Evolutionary conservation across 768 basidiomycete genomes (phyloP), one percentile per base, ranked within the genome.

Genomic region (Termitomyces sp.): DNA sequence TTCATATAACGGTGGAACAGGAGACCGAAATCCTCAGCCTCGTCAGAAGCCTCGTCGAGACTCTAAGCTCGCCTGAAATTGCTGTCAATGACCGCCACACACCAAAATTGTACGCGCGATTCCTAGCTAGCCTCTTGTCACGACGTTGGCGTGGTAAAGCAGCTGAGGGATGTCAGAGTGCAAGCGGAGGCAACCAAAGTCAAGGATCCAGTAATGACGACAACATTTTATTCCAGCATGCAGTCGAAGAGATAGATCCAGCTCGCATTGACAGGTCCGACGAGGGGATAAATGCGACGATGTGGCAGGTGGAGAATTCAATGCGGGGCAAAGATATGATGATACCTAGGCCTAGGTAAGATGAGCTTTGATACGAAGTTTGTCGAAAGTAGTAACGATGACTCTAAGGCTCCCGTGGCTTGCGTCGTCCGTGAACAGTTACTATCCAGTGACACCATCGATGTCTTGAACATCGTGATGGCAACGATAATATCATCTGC

Each of bases 281-380:
- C n/a, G 86, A 83, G 49, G 81, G 87, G 49, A 81, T 85, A 71
- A 76, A 88, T 62, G 89, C 89, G 0, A 83, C 88, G 17, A 87
- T 92, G 86, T 80, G 84, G 53, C 85, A 84, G 36, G 76, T 92
- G 61, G 86, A 88, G 63, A 88, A 86, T 55, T 84, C 84, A 4
- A 79, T 75, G 11, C 91, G 85, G 82, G 91, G 88, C 88, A 73
- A 80, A 51, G 88, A 83, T 52, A 87, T 90, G 85, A 88, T 91
- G 89, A 89, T 25, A 1, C 25, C 25, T 25, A 25, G 25, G 25
- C 25, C 91, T 37, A 25, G 91, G 86, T 88, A 70, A 48, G 46
- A 12, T 46, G 20, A 14, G 12, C 14, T 5, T 48, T 48, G 10
- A 14, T 29, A 29, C 4, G 11, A 29, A 5, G 47, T 48, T 29